Evolutionary conservation across 352 stramenopile genomes (phyloP).

Genomic region (Phytophthora fragariaefolia): DNA sequence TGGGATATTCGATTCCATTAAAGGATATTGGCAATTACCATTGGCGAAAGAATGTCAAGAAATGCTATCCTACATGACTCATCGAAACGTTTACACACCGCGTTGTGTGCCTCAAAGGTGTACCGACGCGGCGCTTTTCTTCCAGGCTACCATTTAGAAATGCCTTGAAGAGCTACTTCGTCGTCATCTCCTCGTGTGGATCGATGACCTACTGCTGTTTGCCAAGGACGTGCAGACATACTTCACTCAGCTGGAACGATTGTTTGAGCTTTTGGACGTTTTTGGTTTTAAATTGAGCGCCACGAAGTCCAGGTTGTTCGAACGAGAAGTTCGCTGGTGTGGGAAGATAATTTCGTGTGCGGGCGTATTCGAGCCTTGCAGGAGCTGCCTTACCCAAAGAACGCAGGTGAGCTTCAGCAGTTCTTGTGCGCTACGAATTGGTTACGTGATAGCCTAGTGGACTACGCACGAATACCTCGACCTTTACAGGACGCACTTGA

Average conservation of each 20-base stretch:
- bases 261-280: no score
- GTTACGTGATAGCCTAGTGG: no score
- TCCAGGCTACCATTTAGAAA: conserved; percentile 8
- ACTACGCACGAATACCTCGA: no score
- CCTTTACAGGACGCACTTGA: not conserved
- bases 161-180: conserved; percentile 10
- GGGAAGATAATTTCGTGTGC: no score
- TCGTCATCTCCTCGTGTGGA: not conserved
- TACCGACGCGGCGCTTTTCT: conserved; percentile 7
- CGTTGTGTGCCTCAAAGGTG: conserved; percentile 2
- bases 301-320: no score
- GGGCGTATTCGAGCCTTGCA: no score
- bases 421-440: no score
- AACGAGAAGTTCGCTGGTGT: no score
- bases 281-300: no score
- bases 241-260: no score
- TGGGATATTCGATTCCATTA: conserved; percentile 29
- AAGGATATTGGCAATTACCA: conserved; percentile 7
- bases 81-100: conserved; percentile 14
- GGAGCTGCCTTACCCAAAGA: no score
- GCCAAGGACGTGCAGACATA: not conserved
- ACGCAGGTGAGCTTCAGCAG: not conserved
- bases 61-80: conserved; percentile 32
- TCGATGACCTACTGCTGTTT: conserved; percentile 1
- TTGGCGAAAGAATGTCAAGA: conserved; percentile 19